Conservation (phyloP, 208 protist species). For the Acanthamoeba lenticulata region DNA sequence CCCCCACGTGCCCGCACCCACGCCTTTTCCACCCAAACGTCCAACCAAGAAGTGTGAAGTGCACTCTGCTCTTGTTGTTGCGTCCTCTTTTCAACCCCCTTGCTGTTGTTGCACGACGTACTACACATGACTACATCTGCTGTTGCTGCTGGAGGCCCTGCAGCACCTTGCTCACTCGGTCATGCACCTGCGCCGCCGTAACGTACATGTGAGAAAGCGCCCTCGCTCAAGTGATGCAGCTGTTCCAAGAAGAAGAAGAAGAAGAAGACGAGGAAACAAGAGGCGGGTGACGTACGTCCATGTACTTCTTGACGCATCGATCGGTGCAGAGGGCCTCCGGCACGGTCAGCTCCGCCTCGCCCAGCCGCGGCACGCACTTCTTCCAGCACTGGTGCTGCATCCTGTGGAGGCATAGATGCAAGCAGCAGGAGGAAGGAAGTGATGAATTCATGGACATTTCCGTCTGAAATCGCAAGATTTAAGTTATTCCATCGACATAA, state of each 20-base stretch:
- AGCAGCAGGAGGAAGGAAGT: neutral
- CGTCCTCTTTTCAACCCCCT: neutral
- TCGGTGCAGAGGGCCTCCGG: neutral
- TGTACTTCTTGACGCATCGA: slow-evolving; percentile 54
- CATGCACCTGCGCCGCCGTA: neutral
- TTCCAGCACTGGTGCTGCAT: slow-evolving; percentile 56
- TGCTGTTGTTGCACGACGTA: too few relatives aligned
- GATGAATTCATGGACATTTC: neutral
- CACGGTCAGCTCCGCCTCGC: slow-evolving; percentile 7
- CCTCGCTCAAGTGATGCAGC: neutral
- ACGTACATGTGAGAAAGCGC: neutral
- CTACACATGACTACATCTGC: neutral
- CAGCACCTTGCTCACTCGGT: slow-evolving; percentile 34
- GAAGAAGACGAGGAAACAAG: neutral
- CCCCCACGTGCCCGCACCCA: too few relatives aligned
- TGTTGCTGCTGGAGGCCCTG: slow-evolving; percentile 8
- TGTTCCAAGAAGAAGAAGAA: neutral
- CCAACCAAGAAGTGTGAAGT: too few relatives aligned
- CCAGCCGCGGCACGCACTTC: slow-evolving; percentile 13
- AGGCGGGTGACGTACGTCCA: neutral
- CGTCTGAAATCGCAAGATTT: neutral
- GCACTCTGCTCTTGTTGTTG: neutral
- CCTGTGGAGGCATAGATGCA: neutral
- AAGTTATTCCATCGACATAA: neutral
- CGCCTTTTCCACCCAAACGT: too few relatives aligned